A percentile compares a stretch with the other conserved stretches of the same genome.
phyloP scores from a whole-genome alignment of 2,329 filamentous ascomycete genomes.

The Thielaviopsis populi region DNA sequence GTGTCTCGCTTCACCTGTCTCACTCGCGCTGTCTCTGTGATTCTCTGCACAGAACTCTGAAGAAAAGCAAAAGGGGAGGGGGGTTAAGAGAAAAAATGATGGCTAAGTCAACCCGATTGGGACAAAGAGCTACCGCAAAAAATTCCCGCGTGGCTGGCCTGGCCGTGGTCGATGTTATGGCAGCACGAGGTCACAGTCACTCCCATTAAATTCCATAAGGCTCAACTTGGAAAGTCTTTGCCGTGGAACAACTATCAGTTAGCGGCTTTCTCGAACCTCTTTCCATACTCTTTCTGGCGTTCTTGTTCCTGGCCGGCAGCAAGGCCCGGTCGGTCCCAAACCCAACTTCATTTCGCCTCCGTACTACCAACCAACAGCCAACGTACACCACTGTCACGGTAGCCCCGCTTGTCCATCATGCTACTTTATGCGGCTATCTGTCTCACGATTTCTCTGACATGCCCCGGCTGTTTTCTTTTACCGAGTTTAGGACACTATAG shows the following conservation, averaged over 20 bases:
- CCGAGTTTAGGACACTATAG: background rate
- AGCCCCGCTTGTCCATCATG: background rate
- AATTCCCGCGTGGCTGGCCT: no score
- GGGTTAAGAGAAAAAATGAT: no score
- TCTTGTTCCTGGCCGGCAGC: background rate
- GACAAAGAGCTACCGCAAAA: no score
- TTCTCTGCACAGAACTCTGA: background rate
- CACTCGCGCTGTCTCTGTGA: background rate
- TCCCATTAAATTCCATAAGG: no score
- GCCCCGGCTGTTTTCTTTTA: background rate
- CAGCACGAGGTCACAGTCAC: no score
- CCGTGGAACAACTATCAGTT: background rate
- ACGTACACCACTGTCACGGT: background rate
- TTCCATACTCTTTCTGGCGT: background rate
- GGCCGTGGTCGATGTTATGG: no score
- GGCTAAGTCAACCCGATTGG: no score
- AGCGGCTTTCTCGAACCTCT: background rate
- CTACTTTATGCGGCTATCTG: background rate
- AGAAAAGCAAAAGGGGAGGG: no score
- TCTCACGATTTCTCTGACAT: background rate
- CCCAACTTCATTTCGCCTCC: background rate
- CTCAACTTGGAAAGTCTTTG: no score
- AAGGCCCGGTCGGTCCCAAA: background rate
- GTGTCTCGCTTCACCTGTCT: background rate
- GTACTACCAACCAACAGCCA: background rate